Evolutionary conservation across 345 rosid genomes (phyloP).

Genomic region (Excoecaria agallocha): DNA sequence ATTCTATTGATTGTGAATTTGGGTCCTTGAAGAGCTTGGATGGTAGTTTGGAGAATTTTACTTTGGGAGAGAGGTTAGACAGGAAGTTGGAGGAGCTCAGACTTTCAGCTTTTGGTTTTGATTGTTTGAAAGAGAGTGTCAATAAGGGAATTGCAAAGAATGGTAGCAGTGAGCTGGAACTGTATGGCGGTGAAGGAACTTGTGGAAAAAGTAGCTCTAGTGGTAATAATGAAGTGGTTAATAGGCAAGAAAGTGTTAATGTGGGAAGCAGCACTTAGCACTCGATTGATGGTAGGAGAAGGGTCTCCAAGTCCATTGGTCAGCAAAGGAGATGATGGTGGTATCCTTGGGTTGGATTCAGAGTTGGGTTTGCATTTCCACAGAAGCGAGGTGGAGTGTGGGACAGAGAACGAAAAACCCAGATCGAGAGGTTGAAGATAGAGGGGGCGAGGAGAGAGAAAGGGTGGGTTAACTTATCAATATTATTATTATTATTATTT

Average conservation of each 20-base stretch:
- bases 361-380: conserved; percentile 17
- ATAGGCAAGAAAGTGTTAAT: conserved; percentile 20
- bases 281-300: conserved; percentile 13
- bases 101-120: conserved; percentile 29
- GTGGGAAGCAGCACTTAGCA: conserved; percentile 18
- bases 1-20: conserved; percentile 59
- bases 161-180: conserved; percentile 9
- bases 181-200: conserved; percentile 3
- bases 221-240: background rate
- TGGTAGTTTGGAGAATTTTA: conserved; percentile 57
- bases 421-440: too few species aligned
- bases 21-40: conserved; percentile 55
- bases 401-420: too few species aligned
- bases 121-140: conserved; percentile 18
- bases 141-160: conserved; percentile 8
- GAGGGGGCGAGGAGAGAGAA: too few species aligned
- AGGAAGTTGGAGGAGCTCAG: conserved; percentile 23
- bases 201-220: background rate
- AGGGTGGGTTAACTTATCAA: too few species aligned
- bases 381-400: conserved; percentile 25
- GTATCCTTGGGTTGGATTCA: conserved; percentile 26
- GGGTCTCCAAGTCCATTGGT: conserved; percentile 23
- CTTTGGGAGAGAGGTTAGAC: conserved; percentile 46
- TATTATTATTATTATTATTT: too few species aligned
- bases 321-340: conserved; percentile 19